Conservation (phyloP, 257 asterid species). For the Jacaranda mimosifolia region DNA sequence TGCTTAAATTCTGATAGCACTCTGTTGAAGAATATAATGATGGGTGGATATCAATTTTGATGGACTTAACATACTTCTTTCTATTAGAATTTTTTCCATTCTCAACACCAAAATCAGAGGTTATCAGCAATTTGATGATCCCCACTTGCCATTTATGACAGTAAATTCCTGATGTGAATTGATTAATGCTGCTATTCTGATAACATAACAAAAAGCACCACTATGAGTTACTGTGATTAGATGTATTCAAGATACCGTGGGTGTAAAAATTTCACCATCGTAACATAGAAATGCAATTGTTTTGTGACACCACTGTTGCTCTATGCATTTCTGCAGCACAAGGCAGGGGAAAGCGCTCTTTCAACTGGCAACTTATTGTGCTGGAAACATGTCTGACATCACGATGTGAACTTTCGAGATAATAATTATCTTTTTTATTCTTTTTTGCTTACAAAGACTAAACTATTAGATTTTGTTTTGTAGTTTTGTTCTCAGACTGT, state of each 20-base stretch:
- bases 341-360: conserved; percentile 28
- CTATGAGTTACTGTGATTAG: neutral
- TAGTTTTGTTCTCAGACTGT: conserved; percentile 47
- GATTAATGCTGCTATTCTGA: conserved; percentile 20
- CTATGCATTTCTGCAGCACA: conserved; percentile 37
- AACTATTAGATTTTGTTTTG: conserved; percentile 29
- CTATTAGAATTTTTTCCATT: conserved; percentile 28
- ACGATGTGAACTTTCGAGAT: conserved; percentile 33
- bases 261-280: neutral
- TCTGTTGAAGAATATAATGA: conserved; percentile 50
- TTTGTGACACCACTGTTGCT: conserved; percentile 23
- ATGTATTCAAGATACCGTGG: neutral
- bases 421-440: conserved; percentile 10
- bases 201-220: neutral
- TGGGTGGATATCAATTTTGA: conserved; percentile 41
- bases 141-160: conserved; percentile 35
- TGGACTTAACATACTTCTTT: conserved; percentile 30
- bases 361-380: conserved; percentile 43
- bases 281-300: neutral
- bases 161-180: conserved; percentile 18
- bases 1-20: conserved; percentile 44
- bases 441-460: neutral
- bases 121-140: conserved; percentile 36
- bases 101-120: conserved; percentile 29
- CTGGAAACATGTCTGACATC: conserved; percentile 57